phyloP scores from a whole-genome alignment of 805 yeast species.

The Candida montana region DNA sequence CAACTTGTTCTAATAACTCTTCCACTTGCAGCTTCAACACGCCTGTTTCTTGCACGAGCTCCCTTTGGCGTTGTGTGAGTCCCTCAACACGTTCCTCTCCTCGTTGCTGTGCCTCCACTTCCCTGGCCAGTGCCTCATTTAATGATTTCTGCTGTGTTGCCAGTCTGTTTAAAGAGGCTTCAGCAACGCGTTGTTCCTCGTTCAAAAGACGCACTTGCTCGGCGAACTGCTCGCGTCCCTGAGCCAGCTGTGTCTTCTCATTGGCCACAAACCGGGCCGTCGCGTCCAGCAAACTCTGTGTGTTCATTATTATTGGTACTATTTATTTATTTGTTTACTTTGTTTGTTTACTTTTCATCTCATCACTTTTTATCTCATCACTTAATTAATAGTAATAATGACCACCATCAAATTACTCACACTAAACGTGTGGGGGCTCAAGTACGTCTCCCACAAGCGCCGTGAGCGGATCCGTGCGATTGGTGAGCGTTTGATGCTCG shows the following conservation, averaged over 20 bases:
- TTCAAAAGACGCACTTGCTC: no score
- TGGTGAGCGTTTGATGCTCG: slow-evolving; percentile 48
- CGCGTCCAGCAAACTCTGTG: neutral
- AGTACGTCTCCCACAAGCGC: slow-evolving; percentile 71
- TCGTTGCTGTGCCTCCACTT: slow-evolving; percentile 26
- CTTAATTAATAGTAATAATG: no score
- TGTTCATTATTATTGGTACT: neutral
- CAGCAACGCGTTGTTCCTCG: slow-evolving; percentile 1
- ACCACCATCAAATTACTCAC: slow-evolving; percentile 48
- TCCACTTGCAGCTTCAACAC: slow-evolving; percentile 27
- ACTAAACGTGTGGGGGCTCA: slow-evolving; percentile 86
- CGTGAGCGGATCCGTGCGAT: slow-evolving; percentile 63
- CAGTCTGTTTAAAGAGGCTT: neutral
- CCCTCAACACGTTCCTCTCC: slow-evolving; percentile 29
- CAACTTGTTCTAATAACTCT: slow-evolving; percentile 30
- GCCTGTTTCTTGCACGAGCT: slow-evolving; percentile 27
- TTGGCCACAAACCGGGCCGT: no score
- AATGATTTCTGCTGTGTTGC: neutral
- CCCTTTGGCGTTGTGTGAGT: slow-evolving; percentile 31
- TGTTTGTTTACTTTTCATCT: no score
- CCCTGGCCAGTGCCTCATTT: slow-evolving; percentile 6
- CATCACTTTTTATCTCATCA: no score
- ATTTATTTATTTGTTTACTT: neutral
- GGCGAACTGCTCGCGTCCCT: no score
- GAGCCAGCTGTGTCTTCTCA: no score